Conservation (phyloP, 805 yeast genomes). For the Vanderwaltozyma polyspora region DNA sequence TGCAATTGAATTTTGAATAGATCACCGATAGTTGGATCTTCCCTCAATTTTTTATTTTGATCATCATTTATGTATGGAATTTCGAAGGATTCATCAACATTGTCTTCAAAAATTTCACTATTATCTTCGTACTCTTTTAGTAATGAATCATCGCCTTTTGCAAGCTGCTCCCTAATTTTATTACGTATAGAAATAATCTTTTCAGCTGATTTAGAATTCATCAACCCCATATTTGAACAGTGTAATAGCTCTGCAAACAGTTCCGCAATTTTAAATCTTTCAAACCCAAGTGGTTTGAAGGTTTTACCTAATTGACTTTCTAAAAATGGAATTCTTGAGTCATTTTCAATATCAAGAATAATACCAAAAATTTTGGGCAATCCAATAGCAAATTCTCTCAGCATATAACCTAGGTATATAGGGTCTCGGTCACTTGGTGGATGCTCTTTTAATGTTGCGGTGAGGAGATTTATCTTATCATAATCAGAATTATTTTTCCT, state of each 20-base stretch:
- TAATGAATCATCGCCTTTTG: background rate
- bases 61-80: conserved; percentile 27
- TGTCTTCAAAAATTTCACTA: conserved; percentile 6
- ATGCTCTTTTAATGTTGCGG: conserved; percentile 62
- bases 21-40: conserved; percentile 72
- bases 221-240: conserved; percentile 87
- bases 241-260: conserved; percentile 85
- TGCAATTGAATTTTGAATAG: conserved; percentile 66
- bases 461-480: conserved; percentile 70
- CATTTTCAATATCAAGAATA: conserved; percentile 17
- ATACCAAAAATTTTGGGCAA: conserved; percentile 26
- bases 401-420: conserved; percentile 74
- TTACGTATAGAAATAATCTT: conserved; percentile 58
- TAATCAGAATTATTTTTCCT: conserved; percentile 94
- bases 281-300: conserved; percentile 71
- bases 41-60: conserved; percentile 34
- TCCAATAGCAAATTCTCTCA: conserved; percentile 47
- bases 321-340: conserved; percentile 22
- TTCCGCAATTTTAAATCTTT: conserved; percentile 81
- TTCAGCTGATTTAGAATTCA: conserved; percentile 69
- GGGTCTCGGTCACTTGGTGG: conserved; percentile 91
- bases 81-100: conserved; percentile 25
- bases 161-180: conserved; percentile 34
- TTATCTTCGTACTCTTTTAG: background rate
- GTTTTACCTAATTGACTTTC: conserved; percentile 55